phyloP scores from a whole-genome alignment of 495 filamentous ascomycete genomes.

The Trichoderma virens region DNA sequence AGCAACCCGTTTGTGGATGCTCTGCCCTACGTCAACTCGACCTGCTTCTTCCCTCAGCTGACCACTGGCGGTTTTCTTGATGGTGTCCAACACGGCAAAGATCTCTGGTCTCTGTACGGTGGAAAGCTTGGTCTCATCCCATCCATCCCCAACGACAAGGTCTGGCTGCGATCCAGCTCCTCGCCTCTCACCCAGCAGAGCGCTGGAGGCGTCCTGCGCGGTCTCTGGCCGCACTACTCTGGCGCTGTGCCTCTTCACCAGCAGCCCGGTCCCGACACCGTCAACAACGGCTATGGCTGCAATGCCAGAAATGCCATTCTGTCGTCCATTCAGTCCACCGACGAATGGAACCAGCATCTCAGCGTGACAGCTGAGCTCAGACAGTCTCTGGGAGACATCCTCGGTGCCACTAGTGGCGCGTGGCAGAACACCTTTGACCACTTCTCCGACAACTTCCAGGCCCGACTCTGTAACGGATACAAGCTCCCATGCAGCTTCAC shows the following conservation, averaged over 20 bases:
- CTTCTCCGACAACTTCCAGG: constrained; percentile 1
- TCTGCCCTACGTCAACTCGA: neutral
- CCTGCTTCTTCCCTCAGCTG: neutral
- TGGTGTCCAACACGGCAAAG: neutral
- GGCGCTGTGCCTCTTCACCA: neutral
- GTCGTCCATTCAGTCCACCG: neutral
- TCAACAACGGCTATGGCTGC: neutral
- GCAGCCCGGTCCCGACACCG: neutral
- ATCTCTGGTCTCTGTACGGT: neutral
- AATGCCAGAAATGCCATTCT: neutral
- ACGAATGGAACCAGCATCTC: neutral
- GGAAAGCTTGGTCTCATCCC: neutral
- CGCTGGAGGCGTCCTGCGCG: neutral
- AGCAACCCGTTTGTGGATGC: neutral
- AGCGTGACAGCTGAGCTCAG: neutral
- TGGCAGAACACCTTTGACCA: neutral
- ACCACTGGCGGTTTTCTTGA: neutral
- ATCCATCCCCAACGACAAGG: neutral
- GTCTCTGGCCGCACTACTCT: neutral
- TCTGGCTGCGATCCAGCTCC: neutral
- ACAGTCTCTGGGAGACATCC: neutral
- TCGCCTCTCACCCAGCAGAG: neutral
- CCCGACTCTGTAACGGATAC: neutral
- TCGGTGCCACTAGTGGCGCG: neutral
- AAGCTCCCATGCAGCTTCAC: neutral